These are phyloP conservation scores for Hymenoscyphus fructigenus DNA, from an alignment of 2,329 filamentous ascomycete genomes.

Conservation along the genomic window DNA sequence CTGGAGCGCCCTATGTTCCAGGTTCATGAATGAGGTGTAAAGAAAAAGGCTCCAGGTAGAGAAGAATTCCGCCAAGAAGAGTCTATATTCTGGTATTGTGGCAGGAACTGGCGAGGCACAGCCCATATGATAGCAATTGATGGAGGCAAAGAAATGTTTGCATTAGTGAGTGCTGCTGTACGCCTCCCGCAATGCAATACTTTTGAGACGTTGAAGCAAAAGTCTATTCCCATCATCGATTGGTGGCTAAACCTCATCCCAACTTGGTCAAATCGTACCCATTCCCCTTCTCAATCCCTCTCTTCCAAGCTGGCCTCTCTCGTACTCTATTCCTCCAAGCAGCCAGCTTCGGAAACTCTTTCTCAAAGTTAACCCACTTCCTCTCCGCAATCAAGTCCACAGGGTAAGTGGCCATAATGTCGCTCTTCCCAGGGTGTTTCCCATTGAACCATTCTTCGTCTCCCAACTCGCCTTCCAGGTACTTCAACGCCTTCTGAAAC, in stretches of 20 bases:
- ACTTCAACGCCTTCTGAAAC: conserved; percentile 25
- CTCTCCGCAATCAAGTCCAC: conserved; percentile 37
- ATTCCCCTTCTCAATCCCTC: conserved; percentile 36
- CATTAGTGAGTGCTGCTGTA: no score
- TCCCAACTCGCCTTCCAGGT: conserved; percentile 29
- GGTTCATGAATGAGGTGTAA: not conserved
- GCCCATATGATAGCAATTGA: no score
- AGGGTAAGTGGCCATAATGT: conserved; percentile 39
- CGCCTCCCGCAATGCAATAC: no score
- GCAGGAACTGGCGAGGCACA: no score
- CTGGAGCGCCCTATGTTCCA: not conserved
- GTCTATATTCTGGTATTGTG: no score
- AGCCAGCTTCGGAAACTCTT: conserved; percentile 36
- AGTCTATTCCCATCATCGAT: no score
- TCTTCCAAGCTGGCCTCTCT: conserved; percentile 36
- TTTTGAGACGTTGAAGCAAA: no score
- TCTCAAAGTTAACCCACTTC: conserved; percentile 34
- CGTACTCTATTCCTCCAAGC: conserved; percentile 36
- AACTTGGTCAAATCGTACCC: conserved; percentile 32
- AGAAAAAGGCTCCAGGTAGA: not conserved
- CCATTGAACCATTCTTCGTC: conserved; percentile 36
- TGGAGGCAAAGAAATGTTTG: no score
- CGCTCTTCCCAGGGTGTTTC: conserved; percentile 33
- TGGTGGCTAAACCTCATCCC: not conserved
- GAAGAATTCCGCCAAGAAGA: no score